Evolutionary conservation across 2,329 filamentous ascomycete genomes (phyloP).

Genomic region (Fusarium anthophilum): DNA sequence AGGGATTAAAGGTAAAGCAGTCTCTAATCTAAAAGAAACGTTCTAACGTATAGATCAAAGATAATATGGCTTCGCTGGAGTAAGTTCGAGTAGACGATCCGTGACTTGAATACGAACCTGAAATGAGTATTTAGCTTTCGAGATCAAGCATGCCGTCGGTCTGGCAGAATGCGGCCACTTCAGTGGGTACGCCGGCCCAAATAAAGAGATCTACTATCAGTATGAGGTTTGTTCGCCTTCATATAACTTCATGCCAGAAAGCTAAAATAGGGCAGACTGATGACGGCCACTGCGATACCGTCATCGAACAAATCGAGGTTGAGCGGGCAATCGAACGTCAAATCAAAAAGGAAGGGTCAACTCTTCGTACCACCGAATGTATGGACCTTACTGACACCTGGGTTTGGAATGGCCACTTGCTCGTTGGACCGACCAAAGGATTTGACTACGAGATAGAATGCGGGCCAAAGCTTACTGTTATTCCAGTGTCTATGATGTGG

Average conservation of each 20-base stretch:
- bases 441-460: background rate
- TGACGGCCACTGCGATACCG: background rate
- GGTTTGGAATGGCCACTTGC: background rate
- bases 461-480: background rate
- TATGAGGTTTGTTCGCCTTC: background rate
- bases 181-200: background rate
- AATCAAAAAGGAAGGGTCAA: background rate
- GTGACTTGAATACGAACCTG: rapidly evolving
- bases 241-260: rapidly evolving
- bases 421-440: background rate
- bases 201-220: background rate
- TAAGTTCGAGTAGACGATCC: rapidly evolving
- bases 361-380: background rate
- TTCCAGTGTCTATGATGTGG: background rate
- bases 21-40: rapidly evolving
- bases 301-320: background rate
- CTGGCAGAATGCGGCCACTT: background rate
- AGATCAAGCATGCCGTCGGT: background rate
- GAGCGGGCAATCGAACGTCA: background rate
- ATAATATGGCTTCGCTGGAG: background rate
- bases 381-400: background rate
- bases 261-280: background rate
- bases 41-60: rapidly evolving
- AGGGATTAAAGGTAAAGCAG: background rate
- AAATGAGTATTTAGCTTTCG: background rate